phyloP scores from a whole-genome alignment of 176 grass and related monocot species.

The Puya raimondii region DNA sequence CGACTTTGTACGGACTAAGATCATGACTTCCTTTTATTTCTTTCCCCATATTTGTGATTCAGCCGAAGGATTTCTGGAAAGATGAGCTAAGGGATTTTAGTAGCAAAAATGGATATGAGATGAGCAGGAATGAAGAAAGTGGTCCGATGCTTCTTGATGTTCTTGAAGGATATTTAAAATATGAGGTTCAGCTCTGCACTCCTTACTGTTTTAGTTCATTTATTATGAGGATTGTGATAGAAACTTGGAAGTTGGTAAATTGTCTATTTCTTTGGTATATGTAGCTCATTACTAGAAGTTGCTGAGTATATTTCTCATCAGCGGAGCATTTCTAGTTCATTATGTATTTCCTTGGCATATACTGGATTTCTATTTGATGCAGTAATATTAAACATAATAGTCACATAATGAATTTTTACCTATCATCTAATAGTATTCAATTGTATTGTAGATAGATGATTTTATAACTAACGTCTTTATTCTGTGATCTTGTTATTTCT shows the following conservation, averaged over 20 bases:
- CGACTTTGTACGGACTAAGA: neutral
- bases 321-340: no score
- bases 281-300: no score
- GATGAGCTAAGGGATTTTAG: conserved; percentile 66
- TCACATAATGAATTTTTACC: no score
- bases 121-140: conserved; percentile 61
- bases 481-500: no score
- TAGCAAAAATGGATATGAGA: conserved; percentile 54
- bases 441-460: no score
- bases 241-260: neutral
- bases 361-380: no score
- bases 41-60: conserved; percentile 3
- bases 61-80: conserved; percentile 96
- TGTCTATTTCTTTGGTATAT: no score
- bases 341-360: no score
- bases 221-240: conserved; percentile 13
- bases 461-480: no score
- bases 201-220: neutral
- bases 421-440: no score
- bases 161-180: conserved; percentile 94
- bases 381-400: no score
- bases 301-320: neutral
- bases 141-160: conserved; percentile 88
- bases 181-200: conserved; percentile 59
- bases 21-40: neutral